Evolutionary conservation across 768 basidiomycete genomes (phyloP).

Genomic region (Phlebiopsis flavidoalba): DNA sequence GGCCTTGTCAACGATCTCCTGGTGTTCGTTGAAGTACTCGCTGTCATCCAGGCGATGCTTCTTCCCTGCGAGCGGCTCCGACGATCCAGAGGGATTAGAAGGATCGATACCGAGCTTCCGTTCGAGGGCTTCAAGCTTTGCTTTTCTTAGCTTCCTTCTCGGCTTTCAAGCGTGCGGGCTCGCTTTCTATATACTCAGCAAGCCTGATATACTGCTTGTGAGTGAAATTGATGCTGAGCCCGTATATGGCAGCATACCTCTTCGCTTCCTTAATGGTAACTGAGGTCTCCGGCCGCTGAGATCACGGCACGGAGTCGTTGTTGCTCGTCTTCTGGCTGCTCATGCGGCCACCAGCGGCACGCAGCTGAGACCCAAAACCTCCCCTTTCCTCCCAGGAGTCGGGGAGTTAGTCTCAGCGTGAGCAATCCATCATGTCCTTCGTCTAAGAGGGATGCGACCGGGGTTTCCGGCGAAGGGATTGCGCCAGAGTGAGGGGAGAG

Average conservation of each 20-base stretch:
- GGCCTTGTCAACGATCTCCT: slow-evolving; percentile 86
- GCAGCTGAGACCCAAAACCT: slow-evolving; percentile 93
- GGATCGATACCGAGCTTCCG: slow-evolving; percentile 68
- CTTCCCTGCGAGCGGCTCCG: slow-evolving; percentile 56
- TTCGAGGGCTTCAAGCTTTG: slow-evolving; percentile 83
- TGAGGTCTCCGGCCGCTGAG: slow-evolving; percentile 63
- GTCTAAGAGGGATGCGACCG: slow-evolving; percentile 31
- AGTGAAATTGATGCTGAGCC: not conserved
- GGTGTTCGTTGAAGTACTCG: slow-evolving; percentile 86
- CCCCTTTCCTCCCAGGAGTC: slow-evolving; percentile 90
- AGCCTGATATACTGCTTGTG: slow-evolving; percentile 42
- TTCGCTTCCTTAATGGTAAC: slow-evolving; percentile 96
- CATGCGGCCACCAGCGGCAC: slow-evolving; percentile 98
- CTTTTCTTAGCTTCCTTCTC: slow-evolving; percentile 71
- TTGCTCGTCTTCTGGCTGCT: slow-evolving; percentile 92
- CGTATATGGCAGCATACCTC: slow-evolving; percentile 47
- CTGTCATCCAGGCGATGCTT: slow-evolving; percentile 92
- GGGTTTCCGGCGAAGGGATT: slow-evolving; percentile 22
- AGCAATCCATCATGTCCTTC: slow-evolving; percentile 35
- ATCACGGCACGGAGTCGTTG: slow-evolving; percentile 90
- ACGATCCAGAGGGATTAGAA: slow-evolving; percentile 28
- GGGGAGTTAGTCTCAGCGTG: slow-evolving; percentile 68
- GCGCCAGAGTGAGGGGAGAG: slow-evolving; percentile 37
- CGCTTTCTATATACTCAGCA: slow-evolving; percentile 80
- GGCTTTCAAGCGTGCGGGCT: slow-evolving; percentile 76